Percentiles rank a stretch among this genome's conserved stretches.
These are phyloP conservation scores for Komagataella mondaviorum DNA, from an alignment of 805 yeast species.

Conservation along the genomic window DNA sequence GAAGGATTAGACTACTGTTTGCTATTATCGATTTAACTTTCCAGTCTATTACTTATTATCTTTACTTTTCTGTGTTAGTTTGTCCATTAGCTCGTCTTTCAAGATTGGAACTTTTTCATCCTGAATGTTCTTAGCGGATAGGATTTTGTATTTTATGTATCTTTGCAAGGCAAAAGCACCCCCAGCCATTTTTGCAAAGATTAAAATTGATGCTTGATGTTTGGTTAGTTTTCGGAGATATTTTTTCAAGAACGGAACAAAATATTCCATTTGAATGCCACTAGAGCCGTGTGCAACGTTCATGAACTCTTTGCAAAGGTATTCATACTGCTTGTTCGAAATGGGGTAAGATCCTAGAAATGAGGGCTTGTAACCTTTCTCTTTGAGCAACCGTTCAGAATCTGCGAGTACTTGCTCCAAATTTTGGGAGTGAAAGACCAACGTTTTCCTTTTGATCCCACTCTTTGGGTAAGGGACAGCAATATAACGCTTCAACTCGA, in stretches of 20 bases:
- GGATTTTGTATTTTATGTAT: conserved; percentile 11
- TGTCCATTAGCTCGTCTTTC: background rate
- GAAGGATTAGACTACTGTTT: conserved; percentile 8
- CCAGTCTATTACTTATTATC: background rate
- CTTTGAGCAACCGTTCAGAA: conserved; percentile 7
- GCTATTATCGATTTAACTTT: background rate
- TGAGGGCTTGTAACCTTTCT: conserved; percentile 2
- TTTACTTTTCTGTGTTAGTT: background rate
- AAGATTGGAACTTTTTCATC: background rate
- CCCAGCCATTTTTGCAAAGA: conserved; percentile 16
- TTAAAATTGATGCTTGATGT: conserved; percentile 14
- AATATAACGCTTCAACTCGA: background rate
- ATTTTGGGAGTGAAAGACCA: conserved; percentile 1
- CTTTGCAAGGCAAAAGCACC: conserved; percentile 13
- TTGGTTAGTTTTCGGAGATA: conserved; percentile 9
- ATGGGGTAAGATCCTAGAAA: conserved; percentile 5
- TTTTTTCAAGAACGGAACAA: conserved; percentile 6
- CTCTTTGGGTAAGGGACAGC: background rate
- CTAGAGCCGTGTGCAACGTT: conserved; percentile 9
- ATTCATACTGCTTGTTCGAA: conserved; percentile 11
- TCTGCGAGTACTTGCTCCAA: conserved; percentile 8
- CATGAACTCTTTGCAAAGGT: conserved; percentile 6
- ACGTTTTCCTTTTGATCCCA: background rate
- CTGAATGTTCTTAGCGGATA: conserved; percentile 9
- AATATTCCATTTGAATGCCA: conserved; percentile 10